Evolutionary conservation across 805 yeast species (phyloP), one percentile per base, ranked within the genome.

Genomic region (Cyberlindnera petersonii): DNA sequence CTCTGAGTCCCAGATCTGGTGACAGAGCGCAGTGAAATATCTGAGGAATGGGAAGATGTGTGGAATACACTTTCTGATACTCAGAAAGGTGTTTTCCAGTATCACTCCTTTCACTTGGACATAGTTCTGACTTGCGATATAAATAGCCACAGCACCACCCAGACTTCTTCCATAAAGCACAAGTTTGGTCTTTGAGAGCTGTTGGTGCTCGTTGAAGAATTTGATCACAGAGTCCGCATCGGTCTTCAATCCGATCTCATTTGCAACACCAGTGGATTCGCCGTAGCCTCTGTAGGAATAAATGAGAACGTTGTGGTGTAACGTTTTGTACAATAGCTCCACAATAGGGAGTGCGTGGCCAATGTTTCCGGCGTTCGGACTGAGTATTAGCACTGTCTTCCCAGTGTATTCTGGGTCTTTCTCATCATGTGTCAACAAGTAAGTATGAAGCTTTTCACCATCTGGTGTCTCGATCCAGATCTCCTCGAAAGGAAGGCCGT

Each of bases 321-420:
- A 71, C 26, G 68, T 63, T 34, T 68, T 63, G 60, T 76, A 85
- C 46, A 89, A 78, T 9, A 82, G 59, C 33, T 79, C 69, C 3
- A 85, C 95, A 8, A 87, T 75, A 2, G 96, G 96, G 33, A 91
- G 65, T 21, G 84, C 80, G 56, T 86, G 87, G 14, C 98, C 98
- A 47, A 91, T 91, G 59, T 93, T 91, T 5, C 98, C 98, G 2
- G 97, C 97, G 61, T 91, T 91, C 5, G 98, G 98, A 34, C 88
- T 79, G 36, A 89, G 68, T 16, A 93, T 72, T 19, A 93, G 53
- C 9, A 91, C 72, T 0, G 97, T 86, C 48, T 82, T 84, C 46
- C 74, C 68, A 23, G 71, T 60, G 41, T 78, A 74, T 16, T 41
- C 47, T 4, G 65, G 51, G 4, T 53, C 43, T 10, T 50, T 48